A percentile compares a stretch with the other conserved stretches of the same genome.
Conservation (phyloP, 1,284 basidiomycete species). For the Papiliotrema flavescens region DNA sequence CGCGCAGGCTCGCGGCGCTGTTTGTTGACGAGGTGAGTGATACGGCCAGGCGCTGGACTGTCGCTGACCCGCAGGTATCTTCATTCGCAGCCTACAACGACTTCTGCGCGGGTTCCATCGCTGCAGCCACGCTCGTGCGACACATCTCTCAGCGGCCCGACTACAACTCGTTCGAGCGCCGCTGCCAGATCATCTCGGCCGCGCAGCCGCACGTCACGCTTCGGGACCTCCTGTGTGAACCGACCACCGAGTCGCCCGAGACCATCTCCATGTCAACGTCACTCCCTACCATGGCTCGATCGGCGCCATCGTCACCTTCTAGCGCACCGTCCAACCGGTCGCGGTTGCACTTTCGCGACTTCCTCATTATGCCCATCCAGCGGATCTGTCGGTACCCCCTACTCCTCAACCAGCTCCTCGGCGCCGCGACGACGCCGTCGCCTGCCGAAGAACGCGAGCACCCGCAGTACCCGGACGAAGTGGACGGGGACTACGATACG, state of each 20-base stretch:
- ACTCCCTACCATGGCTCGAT: background rate
- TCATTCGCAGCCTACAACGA: slow-evolving; percentile 72
- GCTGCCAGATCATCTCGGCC: slow-evolving; percentile 58
- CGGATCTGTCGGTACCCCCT: slow-evolving; percentile 88
- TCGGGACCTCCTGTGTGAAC: slow-evolving; percentile 36
- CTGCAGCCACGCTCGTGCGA: slow-evolving; percentile 69
- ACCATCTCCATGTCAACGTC: too few species aligned
- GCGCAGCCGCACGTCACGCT: slow-evolving; percentile 41
- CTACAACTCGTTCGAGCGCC: slow-evolving; percentile 77
- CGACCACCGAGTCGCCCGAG: background rate
- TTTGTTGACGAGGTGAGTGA: slow-evolving; percentile 63
- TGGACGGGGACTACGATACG: slow-evolving; percentile 23
- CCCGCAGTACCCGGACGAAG: slow-evolving; percentile 1
- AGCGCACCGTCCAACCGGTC: slow-evolving; percentile 18
- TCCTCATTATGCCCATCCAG: slow-evolving; percentile 85
- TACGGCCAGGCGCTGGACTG: background rate
- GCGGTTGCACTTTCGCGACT: slow-evolving; percentile 62
- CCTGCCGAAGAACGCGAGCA: slow-evolving; percentile 30
- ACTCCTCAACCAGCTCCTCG: slow-evolving; percentile 69
- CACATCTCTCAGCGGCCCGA: slow-evolving; percentile 59
- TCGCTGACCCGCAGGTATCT: slow-evolving; percentile 56
- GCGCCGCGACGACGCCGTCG: slow-evolving; percentile 10
- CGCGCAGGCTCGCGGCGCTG: slow-evolving; percentile 59
- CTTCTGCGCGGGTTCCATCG: slow-evolving; percentile 78
- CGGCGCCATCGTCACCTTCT: slow-evolving; percentile 1